Percentiles rank a stretch among this genome's conserved stretches.
Conservation (phyloP, 805 yeast species). For the Teunomyces funiuensis region DNA sequence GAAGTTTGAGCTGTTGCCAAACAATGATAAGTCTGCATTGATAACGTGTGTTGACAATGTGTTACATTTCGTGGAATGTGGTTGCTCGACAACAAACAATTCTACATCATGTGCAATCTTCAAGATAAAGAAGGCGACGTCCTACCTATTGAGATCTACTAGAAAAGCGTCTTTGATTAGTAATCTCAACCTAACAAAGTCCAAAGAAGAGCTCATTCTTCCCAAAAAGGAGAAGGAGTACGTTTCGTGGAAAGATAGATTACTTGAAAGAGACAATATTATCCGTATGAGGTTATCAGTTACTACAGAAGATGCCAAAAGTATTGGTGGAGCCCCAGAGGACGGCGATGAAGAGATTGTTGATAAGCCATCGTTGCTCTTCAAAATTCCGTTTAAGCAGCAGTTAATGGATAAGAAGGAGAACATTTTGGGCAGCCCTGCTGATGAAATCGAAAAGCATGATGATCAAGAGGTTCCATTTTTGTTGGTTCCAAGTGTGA, state of each 20-base stretch:
- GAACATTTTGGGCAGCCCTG: not conserved
- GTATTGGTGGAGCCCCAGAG: constrained; percentile 9
- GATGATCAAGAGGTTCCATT: constrained; percentile 14
- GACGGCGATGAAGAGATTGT: constrained; percentile 7
- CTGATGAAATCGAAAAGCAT: not conserved
- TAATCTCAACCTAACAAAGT: constrained; percentile 33
- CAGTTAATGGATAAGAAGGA: constrained; percentile 14
- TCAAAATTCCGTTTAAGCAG: constrained; percentile 25
- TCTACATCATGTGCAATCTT: constrained; percentile 52
- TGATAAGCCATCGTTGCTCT: constrained; percentile 13
- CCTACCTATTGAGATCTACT: constrained; percentile 58
- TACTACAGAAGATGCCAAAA: constrained; percentile 16
- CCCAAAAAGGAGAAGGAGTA: constrained; percentile 31
- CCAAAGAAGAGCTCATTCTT: constrained; percentile 38
- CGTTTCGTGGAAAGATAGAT: constrained; percentile 38
- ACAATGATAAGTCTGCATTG: constrained; percentile 52
- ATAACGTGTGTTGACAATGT: constrained; percentile 64
- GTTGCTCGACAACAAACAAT: constrained; percentile 47
- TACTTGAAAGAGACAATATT: constrained; percentile 28
- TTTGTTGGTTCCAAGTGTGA: constrained; percentile 26
- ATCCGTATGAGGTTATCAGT: constrained; percentile 22
- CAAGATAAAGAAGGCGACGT: constrained; percentile 61
- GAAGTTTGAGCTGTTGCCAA: constrained; percentile 54
- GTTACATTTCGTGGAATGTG: constrained; percentile 64
- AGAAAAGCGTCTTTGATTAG: constrained; percentile 47